A percentile compares a stretch with the other conserved stretches of the same genome.
These are phyloP conservation scores for Globisporangium cylindrosporum DNA, from an alignment of 352 stramenopile genomes.

Conservation along the genomic window DNA sequence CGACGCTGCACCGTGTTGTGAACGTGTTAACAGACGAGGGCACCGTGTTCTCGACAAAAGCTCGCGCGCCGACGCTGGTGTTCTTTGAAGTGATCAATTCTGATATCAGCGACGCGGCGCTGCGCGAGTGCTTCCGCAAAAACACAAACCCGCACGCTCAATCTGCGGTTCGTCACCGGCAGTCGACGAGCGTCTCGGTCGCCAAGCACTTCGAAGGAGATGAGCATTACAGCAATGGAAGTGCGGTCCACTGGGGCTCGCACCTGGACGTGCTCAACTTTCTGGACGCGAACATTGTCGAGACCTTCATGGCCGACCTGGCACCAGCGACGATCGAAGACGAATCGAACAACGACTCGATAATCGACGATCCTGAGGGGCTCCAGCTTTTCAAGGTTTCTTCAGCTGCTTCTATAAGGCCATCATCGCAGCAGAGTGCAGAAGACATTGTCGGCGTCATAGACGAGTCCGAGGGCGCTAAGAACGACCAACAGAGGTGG, in stretches of 20 bases:
- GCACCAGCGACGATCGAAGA: constrained; percentile 8
- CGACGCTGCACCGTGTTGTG: constrained; percentile 35
- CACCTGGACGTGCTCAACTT: constrained; percentile 52
- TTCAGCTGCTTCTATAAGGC: neutral
- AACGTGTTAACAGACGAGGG: constrained; percentile 57
- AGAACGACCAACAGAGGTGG: constrained; percentile 13
- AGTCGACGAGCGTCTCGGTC: neutral
- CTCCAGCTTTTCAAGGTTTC: constrained; percentile 19
- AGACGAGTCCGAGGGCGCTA: neutral
- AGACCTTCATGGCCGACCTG: constrained; percentile 45
- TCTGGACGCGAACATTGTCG: constrained; percentile 43
- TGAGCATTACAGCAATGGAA: neutral
- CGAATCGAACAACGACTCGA: constrained; percentile 21
- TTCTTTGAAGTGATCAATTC: constrained; percentile 58
- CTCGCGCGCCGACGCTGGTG: constrained; percentile 57
- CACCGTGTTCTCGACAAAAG: constrained; percentile 73
- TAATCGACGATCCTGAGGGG: constrained; percentile 34
- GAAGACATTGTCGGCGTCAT: constrained; percentile 25
- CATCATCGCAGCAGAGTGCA: constrained; percentile 26
- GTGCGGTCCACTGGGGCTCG: constrained; percentile 15
- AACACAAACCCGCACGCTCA: constrained; percentile 16
- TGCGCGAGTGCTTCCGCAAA: constrained; percentile 21
- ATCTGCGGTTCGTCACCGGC: neutral
- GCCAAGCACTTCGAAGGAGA: neutral
- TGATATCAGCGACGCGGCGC: constrained; percentile 22